Evolutionary conservation across 352 stramenopile species (phyloP), one percentile per base, ranked within the genome.

Genomic region (Phytopythium aichiense): DNA sequence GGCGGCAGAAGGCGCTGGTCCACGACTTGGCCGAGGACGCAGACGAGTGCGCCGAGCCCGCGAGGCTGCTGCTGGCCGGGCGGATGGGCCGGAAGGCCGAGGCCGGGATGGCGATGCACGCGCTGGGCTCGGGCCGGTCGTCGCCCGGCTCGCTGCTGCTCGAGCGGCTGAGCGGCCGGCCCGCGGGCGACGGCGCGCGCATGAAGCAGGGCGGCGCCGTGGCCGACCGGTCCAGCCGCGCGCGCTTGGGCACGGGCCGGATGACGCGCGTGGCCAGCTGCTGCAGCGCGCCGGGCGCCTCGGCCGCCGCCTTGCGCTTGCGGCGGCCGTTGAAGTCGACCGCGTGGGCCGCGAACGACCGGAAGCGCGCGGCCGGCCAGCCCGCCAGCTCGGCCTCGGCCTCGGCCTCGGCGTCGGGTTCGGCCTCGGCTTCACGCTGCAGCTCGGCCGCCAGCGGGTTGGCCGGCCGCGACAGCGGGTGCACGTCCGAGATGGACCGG

Each of bases 1-100:
- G 78, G 37, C 82, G 80, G 42, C 80, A 90, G 63, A 90, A 89
- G 54, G 78, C 74, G 51, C 81, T 75, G 25, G 69, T 52, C 77
- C 69, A 79, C 38, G 82, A 81, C 58, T 81, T 82, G 57, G 81
- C 74, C n/a, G 79, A 87, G 1, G 81, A 84, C 25, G 65, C 74
- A 13, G 60, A 81, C 61, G 66, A 84, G 52, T 46, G 61, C 18
- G 46, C 62, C 58, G 59, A 67, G 8, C 22, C 58, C 56, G 72
- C 28, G 66, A 71, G 15, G 61, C 15, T 60, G 58, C n/a, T 71
- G 63, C 18, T 37, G 61, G n/a, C 73, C 66, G 5, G 61, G 58
- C 43, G 64, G 22, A 76, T 80, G n/a, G 71, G 73, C 23, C 73
- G 64, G 52, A 72, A 66, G 20, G 43, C 35, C 25, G 58, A 73